Evolutionary conservation across 1,139 yeast species (phyloP).

Genomic region (Saccharomyces pastorianus): DNA sequence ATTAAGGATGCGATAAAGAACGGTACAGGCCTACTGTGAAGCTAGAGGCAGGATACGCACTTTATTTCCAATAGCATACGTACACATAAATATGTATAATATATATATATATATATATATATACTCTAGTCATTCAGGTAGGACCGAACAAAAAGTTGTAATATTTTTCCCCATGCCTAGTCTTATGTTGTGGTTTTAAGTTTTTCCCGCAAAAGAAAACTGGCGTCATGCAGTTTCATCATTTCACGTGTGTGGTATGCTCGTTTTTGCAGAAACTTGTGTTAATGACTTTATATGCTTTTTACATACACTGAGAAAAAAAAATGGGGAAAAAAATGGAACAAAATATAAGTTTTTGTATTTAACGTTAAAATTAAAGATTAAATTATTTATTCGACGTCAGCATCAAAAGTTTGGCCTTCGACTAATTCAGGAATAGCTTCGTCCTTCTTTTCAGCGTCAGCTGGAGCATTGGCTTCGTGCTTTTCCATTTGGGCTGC

Average conservation of each 20-base stretch:
- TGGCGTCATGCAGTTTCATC: neutral
- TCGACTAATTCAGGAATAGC: conserved; percentile 92
- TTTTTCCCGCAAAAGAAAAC: neutral
- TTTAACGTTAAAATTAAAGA: conserved; percentile 1
- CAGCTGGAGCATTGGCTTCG: conserved; percentile 35
- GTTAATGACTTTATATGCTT: neutral
- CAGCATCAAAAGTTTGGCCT: conserved; percentile 87
- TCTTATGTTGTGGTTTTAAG: neutral
- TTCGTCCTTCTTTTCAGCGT: conserved; percentile 38
- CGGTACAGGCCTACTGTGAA: conserved; percentile 10
- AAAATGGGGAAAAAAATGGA: neutral
- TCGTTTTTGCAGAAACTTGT: neutral
- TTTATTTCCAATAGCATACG: neutral
- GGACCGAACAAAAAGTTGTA: neutral
- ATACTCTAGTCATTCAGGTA: neutral
- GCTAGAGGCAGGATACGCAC: conserved; percentile 4
- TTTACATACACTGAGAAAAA: neutral
- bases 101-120: neutral
- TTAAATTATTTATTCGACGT: conserved; percentile 47
- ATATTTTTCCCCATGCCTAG: neutral
- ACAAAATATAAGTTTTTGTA: neutral
- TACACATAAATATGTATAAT: too few species aligned
- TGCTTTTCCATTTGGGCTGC: conserved; percentile 77
- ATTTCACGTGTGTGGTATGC: neutral
- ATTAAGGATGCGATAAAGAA: conserved; percentile 20